Base-by-base conservation (phyloP, 1,139 yeast genomes). In the Protomyces arabidopsidicola region DNA sequence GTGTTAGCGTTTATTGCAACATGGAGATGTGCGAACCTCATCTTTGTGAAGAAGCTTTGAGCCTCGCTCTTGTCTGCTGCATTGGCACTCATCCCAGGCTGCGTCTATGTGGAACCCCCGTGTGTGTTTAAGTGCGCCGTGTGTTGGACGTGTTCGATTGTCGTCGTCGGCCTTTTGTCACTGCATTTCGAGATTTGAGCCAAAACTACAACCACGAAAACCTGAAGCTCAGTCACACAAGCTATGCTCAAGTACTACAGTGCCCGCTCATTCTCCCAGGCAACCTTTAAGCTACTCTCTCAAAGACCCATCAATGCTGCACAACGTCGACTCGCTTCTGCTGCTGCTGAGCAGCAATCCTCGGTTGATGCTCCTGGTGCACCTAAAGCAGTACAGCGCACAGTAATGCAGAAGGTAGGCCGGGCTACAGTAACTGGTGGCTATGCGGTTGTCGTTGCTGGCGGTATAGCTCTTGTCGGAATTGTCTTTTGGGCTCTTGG, bases 61-160 rank as follows among this genome's bases (percentile, higher is more conserved):
- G 62, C 62, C 31, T 58, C 62, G 53, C 62, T 58, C 62, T 58
- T 58, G n/a, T 55, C 62, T 20, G 62, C 62, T 10, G 56, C 53
- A 34, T 58, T 58, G 52, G 62, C 62, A 16, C 56, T 39, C 62
- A 58, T 58, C 36, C 12, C 20, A 20, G 38, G 16, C 48, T 5
- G 48, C 24, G 16, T 42, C 48, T 38, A 38, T 14, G 42, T 8
- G 31, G 31, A 5, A 5, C 6, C 8, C 31, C 31, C 6, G 31
- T 8, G 31, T 27, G 31, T 27, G 31, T 3, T 1, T 27, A 8
- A 1, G 31, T 27, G 31, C 31, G 31, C 31, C 6, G 31, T 27
- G 31, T 27, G 31, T 27, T 27, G 31, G 31, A 27, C 31, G 31
- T 27, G 31, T 27, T 27, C 31, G 31, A 27, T 27, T 27, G 31